phyloP scores from a whole-genome alignment of 305 asterid genomes.

The Ilex paraguariensis region DNA sequence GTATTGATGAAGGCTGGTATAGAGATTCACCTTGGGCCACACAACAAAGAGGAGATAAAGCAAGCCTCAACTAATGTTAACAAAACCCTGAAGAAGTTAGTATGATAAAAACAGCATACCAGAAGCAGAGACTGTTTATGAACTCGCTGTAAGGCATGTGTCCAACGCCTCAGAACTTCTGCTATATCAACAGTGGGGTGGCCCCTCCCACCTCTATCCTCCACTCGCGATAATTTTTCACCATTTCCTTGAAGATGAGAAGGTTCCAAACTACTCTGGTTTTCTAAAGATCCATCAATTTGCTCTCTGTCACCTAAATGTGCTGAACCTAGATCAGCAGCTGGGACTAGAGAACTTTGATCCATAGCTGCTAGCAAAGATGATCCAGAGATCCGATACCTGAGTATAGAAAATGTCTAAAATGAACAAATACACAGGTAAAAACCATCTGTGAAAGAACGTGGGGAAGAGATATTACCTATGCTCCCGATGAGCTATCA shows the following conservation, averaged over 20 bases:
- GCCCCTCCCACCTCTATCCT: constrained; percentile 75
- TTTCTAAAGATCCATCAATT: constrained; percentile 44
- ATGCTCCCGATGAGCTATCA: constrained; percentile 99
- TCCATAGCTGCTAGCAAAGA: constrained; percentile 94
- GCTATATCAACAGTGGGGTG: constrained; percentile 97
- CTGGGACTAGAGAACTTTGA: constrained; percentile 62
- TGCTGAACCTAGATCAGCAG: constrained; percentile 46
- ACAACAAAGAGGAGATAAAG: background rate
- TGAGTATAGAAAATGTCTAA: constrained; percentile 31
- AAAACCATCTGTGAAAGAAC: constrained; percentile 13
- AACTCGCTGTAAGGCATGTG: constrained; percentile 96
- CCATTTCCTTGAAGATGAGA: constrained; percentile 46
- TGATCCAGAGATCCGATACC: constrained; percentile 99
- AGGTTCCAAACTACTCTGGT: constrained; percentile 28
- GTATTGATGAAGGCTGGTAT: background rate
- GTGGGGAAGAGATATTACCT: constrained; percentile 44
- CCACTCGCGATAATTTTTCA: constrained; percentile 49
- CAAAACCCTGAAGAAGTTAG: background rate
- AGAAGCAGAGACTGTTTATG: constrained; percentile 91
- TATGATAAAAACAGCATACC: constrained; percentile 39
- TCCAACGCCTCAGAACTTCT: constrained; percentile 95
- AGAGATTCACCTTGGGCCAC: background rate
- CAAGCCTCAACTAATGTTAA: background rate
- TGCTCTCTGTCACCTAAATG: constrained; percentile 51
- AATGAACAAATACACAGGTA: constrained; percentile 12